A percentile compares a stretch with the other conserved stretches of the same genome.
These are phyloP conservation scores for Hyphopichia homilentoma DNA, from an alignment of 805 yeast genomes.

Conservation along the genomic window DNA sequence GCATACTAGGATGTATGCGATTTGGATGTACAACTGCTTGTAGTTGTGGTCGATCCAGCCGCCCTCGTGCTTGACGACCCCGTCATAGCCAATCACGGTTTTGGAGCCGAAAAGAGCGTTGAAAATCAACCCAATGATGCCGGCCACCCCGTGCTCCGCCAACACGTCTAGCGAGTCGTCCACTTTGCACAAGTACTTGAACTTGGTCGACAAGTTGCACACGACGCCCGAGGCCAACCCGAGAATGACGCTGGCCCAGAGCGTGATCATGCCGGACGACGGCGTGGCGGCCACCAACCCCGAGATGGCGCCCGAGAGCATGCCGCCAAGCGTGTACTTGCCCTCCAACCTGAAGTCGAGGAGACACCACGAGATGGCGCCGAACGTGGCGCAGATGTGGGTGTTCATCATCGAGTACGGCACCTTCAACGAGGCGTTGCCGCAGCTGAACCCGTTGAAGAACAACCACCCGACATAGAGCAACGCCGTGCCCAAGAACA, in stretches of 20 bases:
- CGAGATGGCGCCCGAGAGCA: slow-evolving; percentile 92
- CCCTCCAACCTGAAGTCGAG: slow-evolving; percentile 84
- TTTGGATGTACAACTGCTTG: slow-evolving; percentile 86
- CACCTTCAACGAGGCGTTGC: slow-evolving; percentile 77
- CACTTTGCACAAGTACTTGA: slow-evolving; percentile 74
- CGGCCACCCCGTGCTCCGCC: slow-evolving; percentile 99
- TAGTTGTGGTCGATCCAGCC: slow-evolving; percentile 92
- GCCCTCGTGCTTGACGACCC: slow-evolving; percentile 76
- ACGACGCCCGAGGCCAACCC: slow-evolving; percentile 78
- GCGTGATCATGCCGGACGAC: slow-evolving; percentile 82
- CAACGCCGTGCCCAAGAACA: slow-evolving; percentile 81
- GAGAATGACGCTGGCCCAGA: slow-evolving; percentile 85
- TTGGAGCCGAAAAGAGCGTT: slow-evolving; percentile 85
- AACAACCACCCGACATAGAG: slow-evolving; percentile 97
- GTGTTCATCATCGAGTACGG: slow-evolving; percentile 91
- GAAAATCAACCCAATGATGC: slow-evolving; percentile 84
- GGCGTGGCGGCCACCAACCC: slow-evolving; percentile 98
- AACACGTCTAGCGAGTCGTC: slow-evolving; percentile 93
- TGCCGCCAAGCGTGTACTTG: slow-evolving; percentile 92
- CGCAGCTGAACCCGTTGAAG: slow-evolving; percentile 88
- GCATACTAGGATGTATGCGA: slow-evolving; percentile 76
- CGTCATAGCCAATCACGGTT: slow-evolving; percentile 89
- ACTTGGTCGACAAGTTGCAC: slow-evolving; percentile 87
- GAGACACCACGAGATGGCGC: slow-evolving; percentile 88
- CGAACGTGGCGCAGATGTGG: slow-evolving; percentile 83